Base-by-base conservation (phyloP, 805 yeast genomes). In the Candida pseudofarinosa region DNA sequence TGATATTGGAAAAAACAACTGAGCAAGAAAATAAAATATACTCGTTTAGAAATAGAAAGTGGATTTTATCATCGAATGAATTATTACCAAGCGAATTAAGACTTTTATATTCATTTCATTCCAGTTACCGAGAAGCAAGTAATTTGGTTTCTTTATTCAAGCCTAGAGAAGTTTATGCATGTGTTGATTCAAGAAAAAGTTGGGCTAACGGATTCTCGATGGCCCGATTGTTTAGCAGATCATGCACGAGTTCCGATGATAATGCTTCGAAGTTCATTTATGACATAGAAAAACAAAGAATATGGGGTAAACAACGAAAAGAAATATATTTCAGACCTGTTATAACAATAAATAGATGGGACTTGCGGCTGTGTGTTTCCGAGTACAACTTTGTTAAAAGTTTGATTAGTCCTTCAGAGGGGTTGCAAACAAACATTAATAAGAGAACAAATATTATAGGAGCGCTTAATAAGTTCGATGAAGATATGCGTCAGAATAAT, bases 101-200 rank as follows among this genome's bases (percentile, higher is more conserved):
- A 37, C 59, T 70, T 13, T 51, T 71, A 5, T 76, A 67, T 48
- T 72, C 78, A 3, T 52, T 79, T 35, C 80, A 76, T 45, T 72
- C 79, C 1, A 71, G 79, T 2, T 76, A 63, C 43, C 38, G 60
- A 5, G 80, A 76, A 47, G 55, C 64, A 13, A 45, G 56, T 14
- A 42, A 59, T 7, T 64, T 76, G 10, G 51, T 75, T 1, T 46
- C 55, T 4, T 33, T 56, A 26, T 67, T 76, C 40, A 53, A 45
- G 7, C 76, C 77, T 0, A 49, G 42, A 10, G 71, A 71, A 38
- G 75, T 75, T 0, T 72, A 60, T 38, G 79, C 79, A 0, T 67
- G 73, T 37, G 62, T 60, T n/a, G 69, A 60, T 31, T 60, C 67
- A 1, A 37, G 33, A 6, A 31, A 47, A 1, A 50, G 62, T 0